A percentile compares a stretch with the other conserved stretches of the same genome.
Conservation (phyloP, 129 eudicot species). For the Artemisia annua region DNA sequence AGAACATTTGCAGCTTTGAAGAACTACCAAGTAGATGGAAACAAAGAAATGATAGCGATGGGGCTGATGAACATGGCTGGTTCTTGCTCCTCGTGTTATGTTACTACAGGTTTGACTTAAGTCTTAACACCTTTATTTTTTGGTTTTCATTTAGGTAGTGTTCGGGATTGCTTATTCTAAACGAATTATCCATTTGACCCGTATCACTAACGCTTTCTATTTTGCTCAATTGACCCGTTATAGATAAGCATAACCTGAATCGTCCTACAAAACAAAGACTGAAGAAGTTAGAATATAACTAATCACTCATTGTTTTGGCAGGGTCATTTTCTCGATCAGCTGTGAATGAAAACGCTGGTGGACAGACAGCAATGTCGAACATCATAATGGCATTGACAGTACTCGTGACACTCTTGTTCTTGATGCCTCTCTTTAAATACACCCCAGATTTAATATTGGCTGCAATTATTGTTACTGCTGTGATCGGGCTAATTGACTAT, state of each 20-base stretch:
- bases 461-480: conserved; percentile 2
- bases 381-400: conserved; percentile 72
- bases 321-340: conserved; percentile 49
- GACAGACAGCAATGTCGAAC: conserved; percentile 65
- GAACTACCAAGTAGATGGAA: conserved; percentile 93
- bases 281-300: background rate
- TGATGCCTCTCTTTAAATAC: conserved; percentile 66
- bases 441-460: conserved; percentile 49
- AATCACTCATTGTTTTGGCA: background rate
- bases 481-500: conserved; percentile 31
- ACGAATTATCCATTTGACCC: background rate
- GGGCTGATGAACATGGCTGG: conserved; percentile 93
- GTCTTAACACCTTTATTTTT: background rate
- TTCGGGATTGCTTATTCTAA: too few relatives aligned
- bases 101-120: conserved; percentile 63
- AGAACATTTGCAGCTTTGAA: conserved; percentile 73
- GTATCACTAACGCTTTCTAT: background rate
- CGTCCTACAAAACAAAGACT: background rate
- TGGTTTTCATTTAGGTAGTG: background rate
- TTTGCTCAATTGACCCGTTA: too few relatives aligned
- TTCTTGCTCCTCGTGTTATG: conserved; percentile 82
- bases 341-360: conserved; percentile 76
- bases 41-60: conserved; percentile 94
- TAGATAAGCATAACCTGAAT: background rate
- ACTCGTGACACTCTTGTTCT: conserved; percentile 61